Base-by-base conservation (phyloP, 495 filamentous ascomycete species). In the Parachaetomium inaequale region DNA sequence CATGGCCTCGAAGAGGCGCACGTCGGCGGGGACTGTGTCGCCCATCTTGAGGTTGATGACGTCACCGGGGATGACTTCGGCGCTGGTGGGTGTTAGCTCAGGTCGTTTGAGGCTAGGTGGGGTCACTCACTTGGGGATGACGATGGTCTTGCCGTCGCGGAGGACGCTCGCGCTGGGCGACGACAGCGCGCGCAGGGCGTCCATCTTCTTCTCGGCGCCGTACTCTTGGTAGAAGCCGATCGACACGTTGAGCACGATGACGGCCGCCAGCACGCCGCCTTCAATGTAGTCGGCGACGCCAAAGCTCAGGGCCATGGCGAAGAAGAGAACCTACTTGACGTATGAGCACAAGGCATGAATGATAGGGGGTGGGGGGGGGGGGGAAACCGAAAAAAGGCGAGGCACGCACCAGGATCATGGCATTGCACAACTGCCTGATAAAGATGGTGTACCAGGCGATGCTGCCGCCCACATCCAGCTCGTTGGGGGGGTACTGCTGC, bases 261-360 rank as follows among this genome's bases (percentile, higher is more conserved):
- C 91, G 29, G 84, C 88, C 6, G 88, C 85, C 21, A 95, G 83
- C 23, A 95, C 91, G 42, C 88, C 88, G 23, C 89, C 92, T 76
- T 96, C 91, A 58, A 96, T 86, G 66, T 85, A 93, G 65, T 93
- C 90, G 32, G 79, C 72, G 42, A 95, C 88, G 55, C 84, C 89
- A 68, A 91, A 95, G 66, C 88, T 90, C 40, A 96, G 77, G 36
- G 81, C 85, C 89, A 94, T 94, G 62, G 90, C 91, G 53, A 95
- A 81, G 34, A 94, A 82, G 25, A 96, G 80, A 38, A 96, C 88
- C 87, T 91, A 59, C 12, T 17, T 7, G 42, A 2, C 54, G 64
- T 29, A 63, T 66, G 51, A 69, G 38, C 43, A 68, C 62, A 62
- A 58, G 49, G 28, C 14, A 43, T 4, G 11, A 7, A 6, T 2